phyloP scores from a whole-genome alignment of 768 basidiomycete genomes.

The Amanita rubescens region DNA sequence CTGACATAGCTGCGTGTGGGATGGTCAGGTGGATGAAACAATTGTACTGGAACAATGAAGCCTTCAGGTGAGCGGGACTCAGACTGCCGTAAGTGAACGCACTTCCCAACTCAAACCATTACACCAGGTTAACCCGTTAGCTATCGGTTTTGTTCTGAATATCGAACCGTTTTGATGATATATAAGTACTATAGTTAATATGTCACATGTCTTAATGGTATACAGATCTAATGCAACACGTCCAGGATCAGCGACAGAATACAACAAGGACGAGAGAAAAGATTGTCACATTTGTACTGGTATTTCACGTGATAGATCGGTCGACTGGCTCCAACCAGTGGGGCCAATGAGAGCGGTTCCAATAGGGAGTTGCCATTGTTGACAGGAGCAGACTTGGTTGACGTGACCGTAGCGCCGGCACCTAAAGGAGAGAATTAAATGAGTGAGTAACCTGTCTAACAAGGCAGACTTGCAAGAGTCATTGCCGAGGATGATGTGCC shows the following conservation, averaged over 20 bases:
- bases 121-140: constrained; percentile 71
- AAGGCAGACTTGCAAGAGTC: not conserved
- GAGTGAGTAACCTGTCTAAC: not conserved
- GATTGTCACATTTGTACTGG: too few relatives aligned
- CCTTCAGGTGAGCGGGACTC: constrained; percentile 78
- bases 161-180: constrained; percentile 59
- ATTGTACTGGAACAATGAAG: constrained; percentile 85
- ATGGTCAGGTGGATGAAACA: constrained; percentile 65
- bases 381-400: constrained; percentile 6
- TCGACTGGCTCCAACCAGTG: constrained; percentile 15
- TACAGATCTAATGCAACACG: not conserved
- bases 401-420: constrained; percentile 7
- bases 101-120: not conserved
- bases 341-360: constrained; percentile 21
- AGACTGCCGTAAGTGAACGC: constrained; percentile 27
- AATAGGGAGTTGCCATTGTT: constrained; percentile 20
- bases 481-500: constrained; percentile 7
- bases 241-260: not conserved
- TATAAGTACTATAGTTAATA: too few relatives aligned
- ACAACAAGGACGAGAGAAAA: too few relatives aligned
- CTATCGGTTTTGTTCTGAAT: constrained; percentile 63
- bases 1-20: too few relatives aligned
- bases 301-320: too few relatives aligned
- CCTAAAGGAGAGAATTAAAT: not conserved
- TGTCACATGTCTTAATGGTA: not conserved